Conservation (phyloP, 2,329 filamentous ascomycete species). For the Cytospora piceae region DNA sequence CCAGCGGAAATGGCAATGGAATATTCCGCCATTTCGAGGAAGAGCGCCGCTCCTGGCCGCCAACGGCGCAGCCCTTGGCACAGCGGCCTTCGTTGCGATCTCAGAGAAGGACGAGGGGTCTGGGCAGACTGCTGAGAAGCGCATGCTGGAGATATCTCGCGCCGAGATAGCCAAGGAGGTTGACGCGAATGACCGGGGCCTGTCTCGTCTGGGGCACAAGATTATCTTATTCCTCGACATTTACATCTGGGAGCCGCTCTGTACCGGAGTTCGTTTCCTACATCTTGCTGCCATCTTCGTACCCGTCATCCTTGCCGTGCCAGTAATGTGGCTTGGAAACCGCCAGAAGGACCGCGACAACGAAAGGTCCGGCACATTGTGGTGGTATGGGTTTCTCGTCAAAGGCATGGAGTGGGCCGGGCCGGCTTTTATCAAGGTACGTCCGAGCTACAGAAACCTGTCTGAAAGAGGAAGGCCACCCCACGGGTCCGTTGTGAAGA, state of each 20-base stretch:
- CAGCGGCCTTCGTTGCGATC: slow-evolving; percentile 60
- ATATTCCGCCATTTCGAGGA: slow-evolving; percentile 16
- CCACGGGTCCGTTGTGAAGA: too few relatives aligned
- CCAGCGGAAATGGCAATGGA: slow-evolving; percentile 35
- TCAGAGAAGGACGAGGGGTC: slow-evolving; percentile 58
- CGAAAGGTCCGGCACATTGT: slow-evolving; percentile 80
- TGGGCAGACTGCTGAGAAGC: slow-evolving; percentile 75
- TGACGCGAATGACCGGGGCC: slow-evolving; percentile 61
- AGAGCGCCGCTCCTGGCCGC: slow-evolving; percentile 41
- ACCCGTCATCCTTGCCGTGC: slow-evolving; percentile 81
- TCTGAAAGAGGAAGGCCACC: not conserved
- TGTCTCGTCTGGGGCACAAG: slow-evolving; percentile 60
- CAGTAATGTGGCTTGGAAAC: slow-evolving; percentile 77
- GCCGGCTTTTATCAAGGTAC: slow-evolving; percentile 94
- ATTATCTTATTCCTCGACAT: slow-evolving; percentile 70
- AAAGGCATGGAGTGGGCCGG: slow-evolving; percentile 89
- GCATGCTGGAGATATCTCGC: slow-evolving; percentile 84
- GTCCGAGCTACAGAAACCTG: slow-evolving; percentile 12
- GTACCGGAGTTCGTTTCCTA: slow-evolving; percentile 84
- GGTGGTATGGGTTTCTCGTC: slow-evolving; percentile 94
- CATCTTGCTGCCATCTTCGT: slow-evolving; percentile 89
- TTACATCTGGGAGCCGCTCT: slow-evolving; percentile 82
- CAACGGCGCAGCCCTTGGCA: slow-evolving; percentile 50
- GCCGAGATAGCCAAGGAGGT: slow-evolving; percentile 75
- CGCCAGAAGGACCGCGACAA: slow-evolving; percentile 67